Evolutionary conservation across 257 asterid genomes (phyloP).

Genomic region (Plantago elongata): DNA sequence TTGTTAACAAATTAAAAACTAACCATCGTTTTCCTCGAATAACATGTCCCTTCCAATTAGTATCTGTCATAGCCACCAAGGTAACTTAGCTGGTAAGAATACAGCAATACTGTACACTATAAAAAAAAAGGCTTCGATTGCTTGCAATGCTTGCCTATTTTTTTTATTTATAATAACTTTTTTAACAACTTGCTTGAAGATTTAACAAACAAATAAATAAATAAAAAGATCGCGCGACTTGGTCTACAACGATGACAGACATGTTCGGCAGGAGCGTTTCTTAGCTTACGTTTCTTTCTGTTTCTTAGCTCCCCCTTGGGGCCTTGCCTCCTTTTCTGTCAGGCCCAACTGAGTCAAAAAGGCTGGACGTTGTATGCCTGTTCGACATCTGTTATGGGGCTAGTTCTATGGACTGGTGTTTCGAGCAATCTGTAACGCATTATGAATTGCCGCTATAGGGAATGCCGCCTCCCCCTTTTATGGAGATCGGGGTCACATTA

Average conservation of each 20-base stretch:
- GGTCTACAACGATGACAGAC: not conserved
- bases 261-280: not conserved
- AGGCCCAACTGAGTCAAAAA: not conserved
- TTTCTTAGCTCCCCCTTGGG: not conserved
- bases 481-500: conserved; percentile 32
- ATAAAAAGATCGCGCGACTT: too few relatives aligned
- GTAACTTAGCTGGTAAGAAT: too few relatives aligned
- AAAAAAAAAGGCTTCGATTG: too few relatives aligned
- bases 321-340: not conserved
- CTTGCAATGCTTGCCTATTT: too few relatives aligned
- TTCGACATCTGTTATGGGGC: not conserved
- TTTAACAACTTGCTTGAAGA: too few relatives aligned
- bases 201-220: too few relatives aligned
- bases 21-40: too few relatives aligned
- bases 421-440: conserved; percentile 3
- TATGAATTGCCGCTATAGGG: conserved; percentile 32
- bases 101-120: too few relatives aligned
- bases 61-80: too few relatives aligned
- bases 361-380: not conserved
- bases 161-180: too few relatives aligned
- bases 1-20: too few relatives aligned
- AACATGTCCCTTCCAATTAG: too few relatives aligned
- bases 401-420: not conserved
- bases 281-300: not conserved
- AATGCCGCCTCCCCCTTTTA: conserved; percentile 45